Conservation (phyloP, 2,329 filamentous ascomycete genomes). For the Ophiostoma populinum region DNA sequence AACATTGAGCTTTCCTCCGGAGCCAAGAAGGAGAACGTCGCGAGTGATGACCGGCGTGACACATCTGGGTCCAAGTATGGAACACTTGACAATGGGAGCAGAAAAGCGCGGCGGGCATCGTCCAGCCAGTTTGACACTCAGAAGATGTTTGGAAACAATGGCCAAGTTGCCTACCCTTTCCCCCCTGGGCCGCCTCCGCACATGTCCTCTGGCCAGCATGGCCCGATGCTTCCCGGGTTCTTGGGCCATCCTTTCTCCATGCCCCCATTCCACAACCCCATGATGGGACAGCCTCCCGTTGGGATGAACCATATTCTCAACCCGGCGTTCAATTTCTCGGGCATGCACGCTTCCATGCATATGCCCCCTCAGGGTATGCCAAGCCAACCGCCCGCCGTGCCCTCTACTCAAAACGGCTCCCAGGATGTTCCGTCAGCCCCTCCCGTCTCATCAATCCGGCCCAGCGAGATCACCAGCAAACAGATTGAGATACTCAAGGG, state of each 20-base stretch:
- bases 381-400: too few relatives aligned
- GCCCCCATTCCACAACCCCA: constrained; percentile 11
- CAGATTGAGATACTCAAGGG: constrained; percentile 34
- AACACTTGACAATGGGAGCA: constrained; percentile 15
- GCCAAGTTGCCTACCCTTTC: constrained; percentile 19
- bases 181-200: constrained; percentile 8
- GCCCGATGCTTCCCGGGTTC: constrained; percentile 10
- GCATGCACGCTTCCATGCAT: constrained; percentile 1
- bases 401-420: too few relatives aligned
- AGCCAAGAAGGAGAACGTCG: constrained; percentile 9
- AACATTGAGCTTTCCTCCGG: constrained; percentile 3
- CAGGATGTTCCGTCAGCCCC: constrained; percentile 20
- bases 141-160: constrained; percentile 25
- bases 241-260: constrained; percentile 11
- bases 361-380: neutral
- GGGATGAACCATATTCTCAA: constrained; percentile 11
- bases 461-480: constrained; percentile 42
- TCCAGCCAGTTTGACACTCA: constrained; percentile 28
- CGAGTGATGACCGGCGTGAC: constrained; percentile 13
- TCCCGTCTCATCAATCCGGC: constrained; percentile 40
- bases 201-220: constrained; percentile 3
- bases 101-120: constrained; percentile 20
- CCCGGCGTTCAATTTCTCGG: constrained; percentile 3
- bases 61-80: constrained; percentile 5
- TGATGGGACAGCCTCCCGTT: constrained; percentile 13